phyloP scores from a whole-genome alignment of 805 yeast genomes.

The Tetrapisispora iriomotensis region DNA sequence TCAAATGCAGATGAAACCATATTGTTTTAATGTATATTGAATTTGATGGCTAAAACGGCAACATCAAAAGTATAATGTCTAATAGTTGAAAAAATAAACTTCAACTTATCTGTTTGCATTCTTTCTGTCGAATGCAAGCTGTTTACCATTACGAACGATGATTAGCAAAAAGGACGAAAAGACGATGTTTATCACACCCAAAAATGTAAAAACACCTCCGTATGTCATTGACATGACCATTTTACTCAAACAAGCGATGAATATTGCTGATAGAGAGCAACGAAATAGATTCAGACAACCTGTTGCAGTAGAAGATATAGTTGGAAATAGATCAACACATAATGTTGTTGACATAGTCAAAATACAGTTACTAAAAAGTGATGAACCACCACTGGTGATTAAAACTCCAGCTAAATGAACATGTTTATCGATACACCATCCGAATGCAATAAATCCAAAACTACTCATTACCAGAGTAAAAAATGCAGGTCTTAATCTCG shows the following conservation, averaged over 20 bases:
- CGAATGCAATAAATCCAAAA: constrained; percentile 41
- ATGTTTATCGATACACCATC: constrained; percentile 57
- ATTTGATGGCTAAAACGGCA: no score
- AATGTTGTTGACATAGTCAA: constrained; percentile 53
- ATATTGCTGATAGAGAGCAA: constrained; percentile 63
- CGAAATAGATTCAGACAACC: constrained; percentile 64
- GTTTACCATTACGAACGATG: constrained; percentile 27
- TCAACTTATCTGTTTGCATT: not conserved
- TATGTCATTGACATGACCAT: constrained; percentile 50
- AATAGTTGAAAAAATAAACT: no score
- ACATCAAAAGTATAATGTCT: no score
- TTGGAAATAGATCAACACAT: constrained; percentile 68
- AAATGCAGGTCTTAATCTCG: constrained; percentile 42
- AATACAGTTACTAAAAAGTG: constrained; percentile 50
- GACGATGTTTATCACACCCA: constrained; percentile 40
- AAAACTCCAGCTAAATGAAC: constrained; percentile 46
- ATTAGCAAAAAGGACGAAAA: constrained; percentile 19
- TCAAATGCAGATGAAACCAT: no score
- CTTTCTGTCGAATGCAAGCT: constrained; percentile 20
- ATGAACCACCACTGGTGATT: constrained; percentile 46
- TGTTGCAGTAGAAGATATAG: constrained; percentile 60
- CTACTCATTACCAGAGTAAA: constrained; percentile 35
- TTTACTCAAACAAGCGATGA: constrained; percentile 53
- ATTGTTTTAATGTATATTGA: no score
- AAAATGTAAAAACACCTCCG: constrained; percentile 73